Base-by-base conservation (phyloP, 2,329 filamentous ascomycete species). In the Ramularia endophylla region DNA sequence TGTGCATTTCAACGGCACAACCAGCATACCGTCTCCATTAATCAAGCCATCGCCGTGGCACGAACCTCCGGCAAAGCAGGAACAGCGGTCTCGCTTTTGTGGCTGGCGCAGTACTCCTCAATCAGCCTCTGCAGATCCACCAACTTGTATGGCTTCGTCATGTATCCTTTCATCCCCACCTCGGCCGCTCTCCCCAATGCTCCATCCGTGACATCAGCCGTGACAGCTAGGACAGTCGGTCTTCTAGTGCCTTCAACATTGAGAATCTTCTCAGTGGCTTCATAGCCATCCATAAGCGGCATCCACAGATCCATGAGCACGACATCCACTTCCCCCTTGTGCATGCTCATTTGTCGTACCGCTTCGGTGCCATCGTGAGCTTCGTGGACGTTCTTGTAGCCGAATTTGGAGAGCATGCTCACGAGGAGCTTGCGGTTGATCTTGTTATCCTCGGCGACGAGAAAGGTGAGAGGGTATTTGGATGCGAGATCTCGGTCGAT, bases 281-380 rank as follows among this genome's bases (percentile, higher is more conserved):
- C 76, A 50, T 83, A 85, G 1, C 82, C 82, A 55, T 85, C 81
- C 70, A 85, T 80, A 49, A 79, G 69, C 1, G 82, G 82, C 80
- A 86, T 86, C 82, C 82, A 86, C 8, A 86, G 71, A 60, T 86
- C 82, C 82, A 86, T 86, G 31, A 85, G 64, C 17, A 86, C 71
- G 2, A 83, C 72, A 53, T 84, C 75, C 42, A 85, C 75, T 30
- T 63, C 60, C 49, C 46, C 51, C 13, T 47, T 56, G 36, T 47
- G 52, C 8, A 46, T 25, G 8, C 48, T 61, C 68, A 82, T 81
- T 32, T 77, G 69, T 13, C 75, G 70, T 1, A 86, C 79, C 0
- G 81, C 82, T 55, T 85, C 79, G 33, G 74, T 72, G 29, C 82
- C 82, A 53, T 86, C 80, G 52, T 80, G 80, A 0, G 82, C 82